Percentiles rank a stretch among this genome's conserved stretches.
Conservation (phyloP, 192 early-diverging fungal genomes). For the Coemansia sp. region DNA sequence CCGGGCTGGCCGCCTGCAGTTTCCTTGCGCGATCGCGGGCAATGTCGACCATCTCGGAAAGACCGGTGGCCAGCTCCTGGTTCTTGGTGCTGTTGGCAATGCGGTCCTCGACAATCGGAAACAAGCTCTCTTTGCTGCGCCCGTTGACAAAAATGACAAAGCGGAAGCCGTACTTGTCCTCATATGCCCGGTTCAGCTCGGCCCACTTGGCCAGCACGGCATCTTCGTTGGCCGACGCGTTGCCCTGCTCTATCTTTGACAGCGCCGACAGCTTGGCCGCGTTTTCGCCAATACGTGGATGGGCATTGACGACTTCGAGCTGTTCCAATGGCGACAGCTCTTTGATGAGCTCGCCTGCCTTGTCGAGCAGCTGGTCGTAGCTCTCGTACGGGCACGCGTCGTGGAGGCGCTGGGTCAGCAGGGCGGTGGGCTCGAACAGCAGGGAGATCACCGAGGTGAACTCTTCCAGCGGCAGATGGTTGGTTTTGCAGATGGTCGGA, state of each 20-base stretch:
- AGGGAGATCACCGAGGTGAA: conserved; percentile 65
- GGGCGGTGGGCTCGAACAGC: conserved; percentile 83
- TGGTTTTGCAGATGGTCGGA: conserved; percentile 66
- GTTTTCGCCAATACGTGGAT: conserved; percentile 82
- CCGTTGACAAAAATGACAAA: conserved; percentile 84
- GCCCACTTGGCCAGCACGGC: conserved; percentile 60
- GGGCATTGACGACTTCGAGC: conserved; percentile 82
- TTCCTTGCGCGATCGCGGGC: conserved; percentile 78
- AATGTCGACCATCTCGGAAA: conserved; percentile 79
- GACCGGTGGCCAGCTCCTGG: conserved; percentile 68
- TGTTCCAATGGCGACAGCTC: conserved; percentile 64
- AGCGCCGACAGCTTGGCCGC: conserved; percentile 68
- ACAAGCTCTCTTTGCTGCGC: conserved; percentile 68
- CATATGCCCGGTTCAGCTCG: conserved; percentile 65
- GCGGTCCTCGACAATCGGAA: conserved; percentile 72
- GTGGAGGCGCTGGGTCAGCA: conserved; percentile 71
- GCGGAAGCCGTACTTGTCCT: conserved; percentile 74
- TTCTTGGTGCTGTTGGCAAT: conserved; percentile 61
- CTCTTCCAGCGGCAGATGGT: conserved; percentile 54
- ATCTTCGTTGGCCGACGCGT: conserved; percentile 56
- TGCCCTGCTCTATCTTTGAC: conserved; percentile 69
- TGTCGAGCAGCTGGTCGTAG: conserved; percentile 69
- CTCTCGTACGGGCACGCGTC: conserved; percentile 67
- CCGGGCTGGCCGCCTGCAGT: conserved; percentile 31
- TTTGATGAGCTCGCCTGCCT: conserved; percentile 52